Evolutionary conservation across 1,284 basidiomycete species (phyloP).

Genomic region (Microbotryum scabiosae): DNA sequence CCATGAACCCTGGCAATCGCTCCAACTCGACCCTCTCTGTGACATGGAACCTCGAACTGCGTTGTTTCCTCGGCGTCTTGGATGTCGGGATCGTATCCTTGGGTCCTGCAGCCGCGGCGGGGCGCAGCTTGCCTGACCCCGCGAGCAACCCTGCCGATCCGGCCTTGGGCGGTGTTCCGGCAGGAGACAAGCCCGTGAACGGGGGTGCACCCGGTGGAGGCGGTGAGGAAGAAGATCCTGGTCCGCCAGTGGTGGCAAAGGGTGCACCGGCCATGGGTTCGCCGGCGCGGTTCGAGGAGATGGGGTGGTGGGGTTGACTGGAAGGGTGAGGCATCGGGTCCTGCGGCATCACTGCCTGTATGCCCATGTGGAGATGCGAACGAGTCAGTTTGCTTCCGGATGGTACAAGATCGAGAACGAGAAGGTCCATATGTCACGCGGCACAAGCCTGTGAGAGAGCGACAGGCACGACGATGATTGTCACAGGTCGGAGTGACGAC

Average conservation of each 20-base stretch:
- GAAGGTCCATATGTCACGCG: too few relatives aligned
- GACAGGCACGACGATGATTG: too few relatives aligned
- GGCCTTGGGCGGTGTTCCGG: slow-evolving; percentile 42
- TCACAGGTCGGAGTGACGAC: too few relatives aligned
- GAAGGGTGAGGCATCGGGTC: slow-evolving; percentile 52
- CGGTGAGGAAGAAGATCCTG: slow-evolving; percentile 37
- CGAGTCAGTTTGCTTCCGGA: too few relatives aligned
- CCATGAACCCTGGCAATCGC: slow-evolving; percentile 83
- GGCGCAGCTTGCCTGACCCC: slow-evolving; percentile 30
- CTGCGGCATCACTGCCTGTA: slow-evolving; percentile 51
- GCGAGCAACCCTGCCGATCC: slow-evolving; percentile 43
- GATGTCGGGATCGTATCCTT: slow-evolving; percentile 93
- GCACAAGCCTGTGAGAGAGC: too few relatives aligned
- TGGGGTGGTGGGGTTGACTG: slow-evolving; percentile 47
- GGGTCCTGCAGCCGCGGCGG: slow-evolving; percentile 38
- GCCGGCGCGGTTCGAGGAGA: slow-evolving; percentile 51
- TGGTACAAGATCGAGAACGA: too few relatives aligned
- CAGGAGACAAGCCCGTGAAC: slow-evolving; percentile 14
- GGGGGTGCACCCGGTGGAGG: slow-evolving; percentile 10
- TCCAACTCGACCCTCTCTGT: slow-evolving; percentile 95
- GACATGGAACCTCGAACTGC: slow-evolving; percentile 90
- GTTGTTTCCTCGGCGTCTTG: slow-evolving; percentile 89
- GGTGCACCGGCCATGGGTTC: slow-evolving; percentile 45
- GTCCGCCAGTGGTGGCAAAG: slow-evolving; percentile 28
- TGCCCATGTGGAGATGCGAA: too few relatives aligned